Base-by-base conservation (phyloP, 805 yeast species). In the Phaffomyces thermotolerans region DNA sequence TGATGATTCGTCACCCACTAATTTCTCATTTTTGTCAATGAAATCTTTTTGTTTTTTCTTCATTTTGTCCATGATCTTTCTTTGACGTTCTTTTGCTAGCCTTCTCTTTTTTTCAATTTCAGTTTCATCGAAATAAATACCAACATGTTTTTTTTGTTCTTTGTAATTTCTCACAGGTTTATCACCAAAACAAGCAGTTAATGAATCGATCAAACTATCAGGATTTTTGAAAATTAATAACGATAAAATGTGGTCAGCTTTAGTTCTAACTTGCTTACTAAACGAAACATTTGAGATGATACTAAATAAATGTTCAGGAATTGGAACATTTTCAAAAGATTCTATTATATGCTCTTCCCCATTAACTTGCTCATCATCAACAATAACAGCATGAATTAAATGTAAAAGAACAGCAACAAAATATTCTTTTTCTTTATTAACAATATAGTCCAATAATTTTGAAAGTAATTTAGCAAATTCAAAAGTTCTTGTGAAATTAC, bases 1-100 rank as follows among this genome's bases (percentile, higher is more conserved):
- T 60, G 68, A 68, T 34, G 69, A 78, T 9, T 73, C 29, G 14
- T 35, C 34, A 23, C 23, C 8, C n/a, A 9, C 13, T 4, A 35
- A 81, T 47, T 43, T 39, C 6, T 57, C 64, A 48, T 78, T 72
- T 36, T 74, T 74, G 45, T 76, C 75, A 48, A 85, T 75, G 62
- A 91, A 91, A 60, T 69, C 76, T 20, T 77, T 73, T 58, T 90
- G 97, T 53, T 85, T 93, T 44, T 71, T 79, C 20, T 76, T 75
- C 69, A 84, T 78, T 53, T 75, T 81, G 24, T 71, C 73, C 69
- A 82, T 57, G 9, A 84, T 70, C 52, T 73, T 81, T 36, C 73
- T 74, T 54, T 78, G 84, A 43, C 87, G 70, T 48, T 75, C 73
- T 45, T 77, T 71, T 3, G 86, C 85, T n/a, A 74, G 43, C 47